phyloP scores from a whole-genome alignment of 1,284 basidiomycete species.

The Xerocomus tenax region DNA sequence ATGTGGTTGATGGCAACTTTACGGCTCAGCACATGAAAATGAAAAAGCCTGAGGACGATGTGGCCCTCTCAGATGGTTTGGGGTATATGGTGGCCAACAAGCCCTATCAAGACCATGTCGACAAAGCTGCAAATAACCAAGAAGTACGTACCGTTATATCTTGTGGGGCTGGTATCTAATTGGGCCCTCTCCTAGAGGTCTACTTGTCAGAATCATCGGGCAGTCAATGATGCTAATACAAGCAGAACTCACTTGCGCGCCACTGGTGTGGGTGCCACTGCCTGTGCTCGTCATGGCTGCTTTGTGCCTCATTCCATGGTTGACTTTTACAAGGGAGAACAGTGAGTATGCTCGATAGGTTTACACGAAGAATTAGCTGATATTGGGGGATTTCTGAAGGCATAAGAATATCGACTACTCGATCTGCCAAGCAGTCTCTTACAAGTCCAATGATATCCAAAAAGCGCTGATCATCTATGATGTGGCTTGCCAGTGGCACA shows the following conservation, averaged over 20 bases:
- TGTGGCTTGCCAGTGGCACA: constrained; percentile 13
- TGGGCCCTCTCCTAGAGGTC: background rate
- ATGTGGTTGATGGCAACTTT: constrained; percentile 18
- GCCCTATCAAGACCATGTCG: constrained; percentile 10
- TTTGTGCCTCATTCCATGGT: no score
- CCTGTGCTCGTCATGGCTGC: no score
- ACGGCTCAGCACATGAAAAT: constrained; percentile 15
- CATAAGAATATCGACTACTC: constrained; percentile 19
- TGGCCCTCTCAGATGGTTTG: constrained; percentile 9
- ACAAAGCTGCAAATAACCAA: background rate
- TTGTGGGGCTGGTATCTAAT: no score
- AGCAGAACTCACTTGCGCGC: constrained; percentile 3
- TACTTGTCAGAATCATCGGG: constrained; percentile 8
- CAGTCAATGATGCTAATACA: constrained; percentile 5
- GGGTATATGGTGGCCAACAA: constrained; percentile 11
- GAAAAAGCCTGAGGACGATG: constrained; percentile 6
- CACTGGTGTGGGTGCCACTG: background rate
- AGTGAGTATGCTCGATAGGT: no score
- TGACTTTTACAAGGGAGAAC: no score
- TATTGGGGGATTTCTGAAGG: no score
- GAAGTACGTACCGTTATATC: background rate
- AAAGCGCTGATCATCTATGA: constrained; percentile 14
- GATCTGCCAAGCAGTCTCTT: constrained; percentile 11
- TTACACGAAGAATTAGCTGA: no score
- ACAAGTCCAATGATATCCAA: constrained; percentile 4